A percentile compares a stretch with the other conserved stretches of the same genome.
Conservation (phyloP, 208 protist species). For the Trypanosoma conorhini region DNA sequence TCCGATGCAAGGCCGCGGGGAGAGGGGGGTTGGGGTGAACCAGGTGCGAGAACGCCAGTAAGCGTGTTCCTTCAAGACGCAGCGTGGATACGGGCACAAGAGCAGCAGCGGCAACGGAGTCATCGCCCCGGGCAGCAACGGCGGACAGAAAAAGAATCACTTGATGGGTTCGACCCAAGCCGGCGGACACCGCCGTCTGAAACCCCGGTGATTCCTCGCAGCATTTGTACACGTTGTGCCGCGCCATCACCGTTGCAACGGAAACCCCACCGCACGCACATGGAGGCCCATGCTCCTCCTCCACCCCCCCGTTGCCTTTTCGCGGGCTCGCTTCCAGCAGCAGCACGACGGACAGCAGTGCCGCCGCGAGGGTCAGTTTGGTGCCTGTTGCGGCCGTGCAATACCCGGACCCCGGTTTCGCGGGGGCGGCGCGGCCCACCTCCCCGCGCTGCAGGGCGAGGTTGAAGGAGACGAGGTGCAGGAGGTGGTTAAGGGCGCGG, state of each 20-base stretch:
- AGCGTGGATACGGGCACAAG: not conserved
- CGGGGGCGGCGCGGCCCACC: not conserved
- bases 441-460: not conserved
- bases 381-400: not conserved
- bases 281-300: not conserved
- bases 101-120: no score
- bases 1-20: not conserved
- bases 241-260: not conserved
- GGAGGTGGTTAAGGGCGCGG: constrained; percentile 1
- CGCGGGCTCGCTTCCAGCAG: not conserved
- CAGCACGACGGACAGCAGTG: constrained; percentile 7
- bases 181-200: constrained; percentile 4
- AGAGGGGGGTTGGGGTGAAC: constrained; percentile 1
- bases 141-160: constrained; percentile 7
- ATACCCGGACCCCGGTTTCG: not conserved
- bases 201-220: not conserved
- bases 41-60: constrained; percentile 16
- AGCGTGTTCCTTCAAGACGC: not conserved
- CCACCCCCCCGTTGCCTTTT: not conserved
- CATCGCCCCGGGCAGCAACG: not conserved
- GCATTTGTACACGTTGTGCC: not conserved
- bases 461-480: constrained; percentile 10
- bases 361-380: not conserved
- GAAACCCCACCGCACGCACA: not conserved
- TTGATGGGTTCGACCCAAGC: constrained; percentile 17